Evolutionary conservation across 2,329 filamentous ascomycete genomes (phyloP).

Genomic region (Bertia moriformis): DNA sequence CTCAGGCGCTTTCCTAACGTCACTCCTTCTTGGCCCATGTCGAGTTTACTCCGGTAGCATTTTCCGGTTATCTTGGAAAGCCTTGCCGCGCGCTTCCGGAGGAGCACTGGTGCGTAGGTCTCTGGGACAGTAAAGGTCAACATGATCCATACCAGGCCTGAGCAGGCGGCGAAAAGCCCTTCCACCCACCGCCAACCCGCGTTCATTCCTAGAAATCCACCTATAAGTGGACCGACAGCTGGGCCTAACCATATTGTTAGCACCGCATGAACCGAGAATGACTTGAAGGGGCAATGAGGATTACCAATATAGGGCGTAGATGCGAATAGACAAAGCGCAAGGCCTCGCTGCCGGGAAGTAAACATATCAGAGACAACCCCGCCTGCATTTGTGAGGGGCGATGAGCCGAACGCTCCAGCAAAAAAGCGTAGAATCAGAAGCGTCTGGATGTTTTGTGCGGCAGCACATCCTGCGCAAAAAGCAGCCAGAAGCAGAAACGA

Average conservation of each 20-base stretch:
- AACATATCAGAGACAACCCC: slow-evolving; percentile 31
- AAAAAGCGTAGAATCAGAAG: slow-evolving; percentile 28
- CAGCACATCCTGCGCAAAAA: slow-evolving; percentile 19
- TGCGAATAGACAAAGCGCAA: slow-evolving; percentile 23
- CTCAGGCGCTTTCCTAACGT: slow-evolving; percentile 22
- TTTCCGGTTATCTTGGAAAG: slow-evolving; percentile 32
- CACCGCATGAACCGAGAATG: background rate
- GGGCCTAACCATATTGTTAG: slow-evolving; percentile 7
- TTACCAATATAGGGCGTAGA: slow-evolving; percentile 24
- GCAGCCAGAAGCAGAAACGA: slow-evolving; percentile 17
- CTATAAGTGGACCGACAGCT: slow-evolving; percentile 33
- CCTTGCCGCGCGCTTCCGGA: slow-evolving; percentile 29
- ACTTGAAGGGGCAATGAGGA: background rate
- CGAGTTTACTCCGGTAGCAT: slow-evolving; percentile 23
- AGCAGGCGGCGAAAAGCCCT: slow-evolving; percentile 23
- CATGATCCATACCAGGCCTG: slow-evolving; percentile 24
- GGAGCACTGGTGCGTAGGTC: slow-evolving; percentile 32
- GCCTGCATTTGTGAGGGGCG: slow-evolving; percentile 25
- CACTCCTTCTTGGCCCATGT: slow-evolving; percentile 23
- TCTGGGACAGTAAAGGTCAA: slow-evolving; percentile 22
- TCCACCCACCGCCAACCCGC: slow-evolving; percentile 28
- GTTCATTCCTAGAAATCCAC: slow-evolving; percentile 29
- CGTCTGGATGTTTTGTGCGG: slow-evolving; percentile 23
- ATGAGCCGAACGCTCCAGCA: slow-evolving; percentile 24
- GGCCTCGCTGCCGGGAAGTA: slow-evolving; percentile 18